These are phyloP conservation scores for Mycena galericulata DNA, from an alignment of 768 basidiomycete genomes.

Conservation along the genomic window DNA sequence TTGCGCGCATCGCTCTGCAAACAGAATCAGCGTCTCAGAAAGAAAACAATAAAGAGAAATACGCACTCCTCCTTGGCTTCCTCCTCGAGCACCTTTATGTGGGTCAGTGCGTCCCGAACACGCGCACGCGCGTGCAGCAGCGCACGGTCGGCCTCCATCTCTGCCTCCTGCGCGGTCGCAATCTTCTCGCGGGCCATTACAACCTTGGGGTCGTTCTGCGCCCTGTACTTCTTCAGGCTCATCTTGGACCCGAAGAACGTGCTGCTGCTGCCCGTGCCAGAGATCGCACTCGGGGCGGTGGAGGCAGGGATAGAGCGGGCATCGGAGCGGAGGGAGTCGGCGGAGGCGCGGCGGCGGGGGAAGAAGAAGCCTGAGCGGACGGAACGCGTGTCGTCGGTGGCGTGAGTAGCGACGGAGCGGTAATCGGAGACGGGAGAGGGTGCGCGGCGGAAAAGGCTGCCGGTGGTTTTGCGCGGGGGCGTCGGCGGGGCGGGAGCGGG, in stretches of 20 bases:
- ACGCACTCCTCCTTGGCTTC: conserved; percentile 68
- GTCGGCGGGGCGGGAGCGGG: neutral
- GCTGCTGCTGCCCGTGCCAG: too few relatives aligned
- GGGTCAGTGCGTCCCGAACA: conserved; percentile 61
- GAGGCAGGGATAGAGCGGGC: neutral
- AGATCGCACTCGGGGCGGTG: neutral
- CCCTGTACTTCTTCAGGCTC: neutral
- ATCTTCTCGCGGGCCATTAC: conserved; percentile 62
- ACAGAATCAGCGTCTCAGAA: conserved; percentile 5
- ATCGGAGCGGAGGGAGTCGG: neutral
- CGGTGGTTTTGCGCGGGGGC: neutral
- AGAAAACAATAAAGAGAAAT: neutral
- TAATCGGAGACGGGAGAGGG: conserved; percentile 1
- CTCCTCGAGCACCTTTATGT: conserved; percentile 60
- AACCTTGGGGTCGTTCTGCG: conserved; percentile 58
- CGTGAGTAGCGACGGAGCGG: conserved; percentile 22
- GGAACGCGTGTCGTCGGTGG: conserved; percentile 5
- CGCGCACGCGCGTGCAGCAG: conserved; percentile 57
- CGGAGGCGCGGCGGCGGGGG: conserved; percentile 12
- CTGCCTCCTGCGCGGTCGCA: conserved; percentile 61
- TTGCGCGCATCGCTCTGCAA: conserved; percentile 60
- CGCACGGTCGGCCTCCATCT: conserved; percentile 64
- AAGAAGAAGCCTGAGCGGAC: conserved; percentile 28
- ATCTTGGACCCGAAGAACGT: neutral
- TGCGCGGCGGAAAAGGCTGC: conserved; percentile 13